Conservation (phyloP, 1,284 basidiomycete species). For the Papiliotrema flavescens region DNA sequence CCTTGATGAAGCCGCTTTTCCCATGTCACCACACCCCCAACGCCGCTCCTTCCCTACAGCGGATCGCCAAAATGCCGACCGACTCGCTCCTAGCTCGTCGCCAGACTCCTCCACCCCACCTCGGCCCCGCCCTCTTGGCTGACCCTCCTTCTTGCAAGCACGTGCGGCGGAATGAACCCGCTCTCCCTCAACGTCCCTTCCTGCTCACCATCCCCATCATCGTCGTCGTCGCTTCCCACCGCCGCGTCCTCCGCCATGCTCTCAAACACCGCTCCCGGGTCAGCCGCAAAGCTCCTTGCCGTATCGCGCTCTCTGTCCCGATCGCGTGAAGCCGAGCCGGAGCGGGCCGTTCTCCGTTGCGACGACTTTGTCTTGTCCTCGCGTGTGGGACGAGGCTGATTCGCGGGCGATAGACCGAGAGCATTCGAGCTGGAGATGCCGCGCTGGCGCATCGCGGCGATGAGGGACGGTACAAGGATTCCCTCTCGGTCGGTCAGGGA, state of each 20-base stretch:
- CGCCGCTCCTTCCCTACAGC: too few relatives aligned
- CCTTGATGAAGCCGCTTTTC: too few relatives aligned
- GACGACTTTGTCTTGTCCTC: not conserved
- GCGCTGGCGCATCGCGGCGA: conserved; percentile 38
- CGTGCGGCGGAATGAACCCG: conserved; percentile 42
- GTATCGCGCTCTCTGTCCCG: conserved; percentile 15
- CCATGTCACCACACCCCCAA: too few relatives aligned
- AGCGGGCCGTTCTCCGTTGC: conserved; percentile 9
- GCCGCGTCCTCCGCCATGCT: conserved; percentile 26
- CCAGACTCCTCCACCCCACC: conserved; percentile 36
- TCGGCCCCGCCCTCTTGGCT: conserved; percentile 16
- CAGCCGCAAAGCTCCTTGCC: conserved; percentile 24
- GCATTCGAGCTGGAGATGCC: conserved; percentile 12
- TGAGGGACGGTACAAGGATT: conserved; percentile 39
- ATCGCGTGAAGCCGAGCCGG: conserved; percentile 31
- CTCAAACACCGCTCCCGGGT: conserved; percentile 43
- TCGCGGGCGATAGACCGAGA: conserved; percentile 8
- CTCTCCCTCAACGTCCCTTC: conserved; percentile 25
- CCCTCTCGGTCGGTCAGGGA: conserved; percentile 38
- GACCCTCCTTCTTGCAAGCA: conserved; percentile 23
- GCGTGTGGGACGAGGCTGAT: not conserved
- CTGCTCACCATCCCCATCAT: conserved; percentile 23
- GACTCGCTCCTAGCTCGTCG: not conserved
- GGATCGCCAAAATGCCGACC: too few relatives aligned
- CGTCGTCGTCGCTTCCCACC: conserved; percentile 11